These are phyloP conservation scores for Mortierella polycephala DNA, from an alignment of 371 early-diverging fungal genomes.

Conservation along the genomic window DNA sequence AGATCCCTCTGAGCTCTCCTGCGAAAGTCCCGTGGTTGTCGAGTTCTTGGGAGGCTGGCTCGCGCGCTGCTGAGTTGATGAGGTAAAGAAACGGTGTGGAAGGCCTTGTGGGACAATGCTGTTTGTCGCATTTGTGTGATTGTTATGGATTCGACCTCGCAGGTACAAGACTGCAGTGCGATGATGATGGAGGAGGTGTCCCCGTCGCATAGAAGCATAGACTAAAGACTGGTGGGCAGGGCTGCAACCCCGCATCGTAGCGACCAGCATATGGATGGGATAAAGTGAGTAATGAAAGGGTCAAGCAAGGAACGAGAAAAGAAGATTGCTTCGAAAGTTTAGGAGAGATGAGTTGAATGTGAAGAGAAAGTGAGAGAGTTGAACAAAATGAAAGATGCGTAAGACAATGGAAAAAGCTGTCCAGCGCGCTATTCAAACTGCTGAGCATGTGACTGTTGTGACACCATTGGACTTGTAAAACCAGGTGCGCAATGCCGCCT, in stretches of 20 bases:
- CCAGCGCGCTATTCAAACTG: no score
- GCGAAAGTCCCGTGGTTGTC: neutral
- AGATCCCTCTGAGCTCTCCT: constrained; percentile 20
- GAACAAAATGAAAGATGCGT: neutral
- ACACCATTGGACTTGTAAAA: no score
- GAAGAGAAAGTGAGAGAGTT: constrained; percentile 1
- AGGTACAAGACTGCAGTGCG: constrained; percentile 12
- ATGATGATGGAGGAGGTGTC: constrained; percentile 8
- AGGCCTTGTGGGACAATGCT: constrained; percentile 10
- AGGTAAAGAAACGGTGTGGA: constrained; percentile 49
- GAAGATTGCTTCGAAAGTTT: neutral
- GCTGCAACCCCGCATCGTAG: constrained; percentile 34
- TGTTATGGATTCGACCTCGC: constrained; percentile 21
- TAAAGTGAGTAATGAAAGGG: neutral
- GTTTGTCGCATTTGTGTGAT: constrained; percentile 27
- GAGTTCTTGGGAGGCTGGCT: constrained; percentile 37
- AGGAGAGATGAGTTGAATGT: neutral
- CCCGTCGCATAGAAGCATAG: constrained; percentile 14
- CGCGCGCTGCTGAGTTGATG: constrained; percentile 22
- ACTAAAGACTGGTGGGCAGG: constrained; percentile 27
- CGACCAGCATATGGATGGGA: constrained; percentile 28
- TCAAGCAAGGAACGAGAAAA: neutral
- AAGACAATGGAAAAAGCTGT: neutral
- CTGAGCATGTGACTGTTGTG: no score
- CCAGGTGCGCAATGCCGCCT: no score